A percentile compares a stretch with the other conserved stretches of the same genome.
phyloP scores from a whole-genome alignment of 345 rosid genomes.

The Gynandropsis gynandra region DNA sequence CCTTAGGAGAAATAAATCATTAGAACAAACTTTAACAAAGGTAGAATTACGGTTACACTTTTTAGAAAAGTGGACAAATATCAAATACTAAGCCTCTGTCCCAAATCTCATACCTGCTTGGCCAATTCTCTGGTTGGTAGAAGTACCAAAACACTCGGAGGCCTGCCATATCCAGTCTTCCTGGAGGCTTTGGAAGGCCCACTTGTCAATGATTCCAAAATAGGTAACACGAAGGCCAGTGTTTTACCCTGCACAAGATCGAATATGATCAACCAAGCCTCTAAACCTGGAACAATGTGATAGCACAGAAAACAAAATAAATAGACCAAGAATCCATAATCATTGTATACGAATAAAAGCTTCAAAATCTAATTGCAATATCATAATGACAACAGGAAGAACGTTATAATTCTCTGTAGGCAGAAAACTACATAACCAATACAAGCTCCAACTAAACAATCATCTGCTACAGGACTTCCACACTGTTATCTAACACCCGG shows the following conservation, averaged over 20 bases:
- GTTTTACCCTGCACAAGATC: slow-evolving; percentile 71
- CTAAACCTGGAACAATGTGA: neutral
- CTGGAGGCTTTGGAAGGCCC: slow-evolving; percentile 52
- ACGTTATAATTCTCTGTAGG: too few relatives aligned
- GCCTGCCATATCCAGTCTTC: slow-evolving; percentile 72
- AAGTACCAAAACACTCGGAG: slow-evolving; percentile 88
- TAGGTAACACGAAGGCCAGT: slow-evolving; percentile 91
- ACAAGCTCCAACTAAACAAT: too few relatives aligned
- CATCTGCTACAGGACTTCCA: too few relatives aligned
- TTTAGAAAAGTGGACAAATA: too few relatives aligned
- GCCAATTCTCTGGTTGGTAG: slow-evolving; percentile 95
- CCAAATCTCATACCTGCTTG: slow-evolving; percentile 48
- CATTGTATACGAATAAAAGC: too few relatives aligned
- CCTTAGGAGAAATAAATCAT: slow-evolving; percentile 31
- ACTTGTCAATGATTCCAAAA: slow-evolving; percentile 74
- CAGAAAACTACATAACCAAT: too few relatives aligned
- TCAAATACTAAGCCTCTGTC: neutral
- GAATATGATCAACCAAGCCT: slow-evolving; percentile 12
- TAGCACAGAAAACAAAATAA: neutral
- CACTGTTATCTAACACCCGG: too few relatives aligned
- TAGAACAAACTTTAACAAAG: neutral
- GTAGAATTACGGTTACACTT: neutral
- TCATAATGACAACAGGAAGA: too few relatives aligned
- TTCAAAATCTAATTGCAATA: neutral
- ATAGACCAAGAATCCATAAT: neutral